phyloP scores from a whole-genome alignment of 2,329 filamentous ascomycete species.

The Sarocladium strictum region DNA sequence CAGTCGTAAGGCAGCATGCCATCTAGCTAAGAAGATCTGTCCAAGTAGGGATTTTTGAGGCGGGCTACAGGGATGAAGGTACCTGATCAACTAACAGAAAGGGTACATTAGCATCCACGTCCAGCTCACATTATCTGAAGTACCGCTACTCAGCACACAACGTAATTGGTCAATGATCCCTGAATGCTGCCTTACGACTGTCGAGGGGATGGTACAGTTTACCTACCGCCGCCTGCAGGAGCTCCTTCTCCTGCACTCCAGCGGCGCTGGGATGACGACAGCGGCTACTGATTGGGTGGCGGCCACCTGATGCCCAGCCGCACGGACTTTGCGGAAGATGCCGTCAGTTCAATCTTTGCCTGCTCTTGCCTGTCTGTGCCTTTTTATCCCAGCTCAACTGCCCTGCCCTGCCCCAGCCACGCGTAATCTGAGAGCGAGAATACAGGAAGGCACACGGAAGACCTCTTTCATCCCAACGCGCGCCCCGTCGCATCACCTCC shows the following conservation, averaged over 20 bases:
- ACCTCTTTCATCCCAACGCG: no score
- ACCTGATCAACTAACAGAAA: no score
- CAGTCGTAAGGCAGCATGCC: no score
- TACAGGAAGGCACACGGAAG: neutral
- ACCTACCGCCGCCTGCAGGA: neutral
- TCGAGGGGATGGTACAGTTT: no score
- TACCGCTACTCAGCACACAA: no score
- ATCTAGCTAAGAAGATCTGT: no score
- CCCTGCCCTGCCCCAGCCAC: slow-evolving; percentile 2
- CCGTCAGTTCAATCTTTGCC: neutral
- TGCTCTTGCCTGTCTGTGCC: neutral
- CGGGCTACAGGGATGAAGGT: no score
- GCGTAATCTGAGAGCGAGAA: neutral
- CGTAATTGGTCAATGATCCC: no score
- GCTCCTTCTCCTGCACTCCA: neutral
- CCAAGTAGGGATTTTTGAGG: no score
- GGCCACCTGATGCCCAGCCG: slow-evolving; percentile 4
- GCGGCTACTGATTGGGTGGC: slow-evolving; percentile 5
- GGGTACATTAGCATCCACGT: no score
- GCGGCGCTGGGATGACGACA: slow-evolving; percentile 3
- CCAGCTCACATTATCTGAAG: no score
- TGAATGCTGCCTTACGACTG: no score
- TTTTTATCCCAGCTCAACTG: neutral
- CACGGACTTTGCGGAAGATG: slow-evolving; percentile 5
- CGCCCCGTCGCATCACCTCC: neutral